These are phyloP conservation scores for Eucalyptus cladocalyx DNA, from an alignment of 345 rosid genomes.

Conservation along the genomic window DNA sequence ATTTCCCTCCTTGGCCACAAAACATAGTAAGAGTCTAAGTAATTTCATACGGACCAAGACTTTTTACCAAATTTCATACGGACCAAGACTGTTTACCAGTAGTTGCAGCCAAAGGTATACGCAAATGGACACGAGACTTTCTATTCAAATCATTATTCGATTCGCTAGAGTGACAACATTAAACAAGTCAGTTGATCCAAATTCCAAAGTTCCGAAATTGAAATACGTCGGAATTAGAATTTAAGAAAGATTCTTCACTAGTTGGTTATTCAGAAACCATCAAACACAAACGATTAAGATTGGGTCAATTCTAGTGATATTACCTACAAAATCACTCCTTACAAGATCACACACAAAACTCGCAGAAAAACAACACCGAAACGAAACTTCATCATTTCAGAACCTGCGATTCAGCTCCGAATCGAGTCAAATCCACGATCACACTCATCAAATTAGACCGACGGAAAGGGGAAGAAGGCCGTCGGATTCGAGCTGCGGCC, in stretches of 20 bases:
- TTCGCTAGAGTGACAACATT: neutral
- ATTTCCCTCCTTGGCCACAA: neutral
- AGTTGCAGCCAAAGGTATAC: neutral
- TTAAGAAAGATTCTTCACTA: neutral
- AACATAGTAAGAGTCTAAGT: neutral
- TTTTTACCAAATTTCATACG: neutral
- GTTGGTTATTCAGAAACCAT: neutral
- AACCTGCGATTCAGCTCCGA: neutral
- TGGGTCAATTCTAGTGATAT: neutral
- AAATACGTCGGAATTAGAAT: neutral
- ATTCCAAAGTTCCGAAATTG: neutral
- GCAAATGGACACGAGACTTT: neutral
- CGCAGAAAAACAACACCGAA: neutral
- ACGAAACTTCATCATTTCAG: neutral
- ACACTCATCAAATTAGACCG: neutral
- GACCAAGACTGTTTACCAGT: too few species aligned
- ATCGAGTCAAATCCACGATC: neutral
- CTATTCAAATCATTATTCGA: neutral
- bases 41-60: neutral
- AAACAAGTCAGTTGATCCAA: neutral
- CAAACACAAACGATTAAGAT: neutral
- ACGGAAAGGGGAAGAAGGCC: neutral
- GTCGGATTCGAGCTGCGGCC: neutral
- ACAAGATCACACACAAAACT: neutral
- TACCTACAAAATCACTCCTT: neutral